These are phyloP conservation scores for Annulohypoxylon nitens DNA, from an alignment of 495 filamentous ascomycete genomes.

Conservation along the genomic window DNA sequence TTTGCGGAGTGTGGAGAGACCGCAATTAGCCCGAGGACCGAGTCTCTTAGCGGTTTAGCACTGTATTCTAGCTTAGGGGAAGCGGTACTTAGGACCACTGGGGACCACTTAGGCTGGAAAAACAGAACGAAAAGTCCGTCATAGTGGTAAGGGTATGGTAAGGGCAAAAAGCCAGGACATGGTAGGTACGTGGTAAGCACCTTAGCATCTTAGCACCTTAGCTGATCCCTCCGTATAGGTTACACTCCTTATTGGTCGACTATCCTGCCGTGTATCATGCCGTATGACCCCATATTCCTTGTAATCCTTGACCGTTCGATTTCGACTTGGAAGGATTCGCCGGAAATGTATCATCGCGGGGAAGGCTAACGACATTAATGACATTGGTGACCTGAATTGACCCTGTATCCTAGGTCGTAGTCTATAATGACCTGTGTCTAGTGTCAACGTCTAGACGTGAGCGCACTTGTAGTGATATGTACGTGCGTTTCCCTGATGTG, in stretches of 20 bases:
- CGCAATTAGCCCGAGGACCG: slow-evolving; percentile 48
- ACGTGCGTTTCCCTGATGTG: slow-evolving; percentile 3
- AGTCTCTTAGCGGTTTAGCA: slow-evolving; percentile 39
- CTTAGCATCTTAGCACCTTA: too few species aligned
- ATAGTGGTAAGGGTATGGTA: slow-evolving; percentile 2
- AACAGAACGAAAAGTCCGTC: slow-evolving; percentile 23
- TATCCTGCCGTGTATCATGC: slow-evolving; percentile 40
- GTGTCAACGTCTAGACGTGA: slow-evolving; percentile 1
- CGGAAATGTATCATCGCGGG: slow-evolving; percentile 16
- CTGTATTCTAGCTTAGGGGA: slow-evolving; percentile 20
- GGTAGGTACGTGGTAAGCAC: too few species aligned
- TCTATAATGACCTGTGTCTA: not conserved
- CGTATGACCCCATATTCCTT: slow-evolving; percentile 25
- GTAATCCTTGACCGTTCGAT: slow-evolving; percentile 32
- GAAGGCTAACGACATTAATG: slow-evolving; percentile 29
- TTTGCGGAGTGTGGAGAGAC: slow-evolving; percentile 46
- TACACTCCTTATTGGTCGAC: slow-evolving; percentile 27
- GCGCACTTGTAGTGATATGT: not conserved
- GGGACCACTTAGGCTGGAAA: not conserved
- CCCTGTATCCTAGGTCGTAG: not conserved
- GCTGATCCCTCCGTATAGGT: slow-evolving; percentile 25
- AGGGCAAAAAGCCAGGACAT: too few species aligned
- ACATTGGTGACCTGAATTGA: slow-evolving; percentile 19
- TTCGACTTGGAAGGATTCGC: slow-evolving; percentile 24
- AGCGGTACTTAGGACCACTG: slow-evolving; percentile 8